phyloP scores from a whole-genome alignment of 2,329 filamentous ascomycete genomes.

The Orbilia ellipsospora region DNA sequence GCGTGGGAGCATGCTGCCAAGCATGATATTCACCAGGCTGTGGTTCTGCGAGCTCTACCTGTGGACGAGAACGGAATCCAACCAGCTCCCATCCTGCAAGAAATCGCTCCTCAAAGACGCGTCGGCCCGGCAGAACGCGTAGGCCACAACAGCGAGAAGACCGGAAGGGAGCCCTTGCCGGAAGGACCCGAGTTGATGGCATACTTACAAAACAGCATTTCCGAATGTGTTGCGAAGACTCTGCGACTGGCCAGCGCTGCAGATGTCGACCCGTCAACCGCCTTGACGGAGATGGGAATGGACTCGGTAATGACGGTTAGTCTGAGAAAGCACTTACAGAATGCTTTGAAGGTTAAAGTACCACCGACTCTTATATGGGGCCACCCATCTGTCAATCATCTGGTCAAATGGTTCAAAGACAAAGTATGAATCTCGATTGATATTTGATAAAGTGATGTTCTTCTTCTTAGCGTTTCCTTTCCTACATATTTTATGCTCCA shows the following conservation, averaged over 20 bases:
- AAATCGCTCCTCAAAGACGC: conserved; percentile 58
- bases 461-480: no score
- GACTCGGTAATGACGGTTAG: conserved; percentile 64
- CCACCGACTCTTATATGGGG: conserved; percentile 64
- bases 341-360: conserved; percentile 61
- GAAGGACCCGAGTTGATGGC: conserved; percentile 60
- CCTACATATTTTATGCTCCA: no score
- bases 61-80: conserved; percentile 61
- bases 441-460: no score
- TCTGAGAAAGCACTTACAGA: conserved; percentile 62
- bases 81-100: conserved; percentile 59
- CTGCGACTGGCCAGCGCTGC: conserved; percentile 60
- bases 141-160: neutral
- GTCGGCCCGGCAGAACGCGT: neutral
- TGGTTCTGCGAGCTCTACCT: conserved; percentile 61
- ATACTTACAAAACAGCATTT: conserved; percentile 60
- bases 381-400: conserved; percentile 62
- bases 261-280: conserved; percentile 61
- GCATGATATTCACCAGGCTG: conserved; percentile 62
- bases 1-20: conserved; percentile 63
- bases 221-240: conserved; percentile 61
- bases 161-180: neutral
- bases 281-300: conserved; percentile 63
- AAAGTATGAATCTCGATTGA: no score
- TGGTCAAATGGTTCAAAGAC: conserved; percentile 62